Base-by-base conservation (phyloP, 2,329 filamentous ascomycete genomes). In the Aspergillus unguis region DNA sequence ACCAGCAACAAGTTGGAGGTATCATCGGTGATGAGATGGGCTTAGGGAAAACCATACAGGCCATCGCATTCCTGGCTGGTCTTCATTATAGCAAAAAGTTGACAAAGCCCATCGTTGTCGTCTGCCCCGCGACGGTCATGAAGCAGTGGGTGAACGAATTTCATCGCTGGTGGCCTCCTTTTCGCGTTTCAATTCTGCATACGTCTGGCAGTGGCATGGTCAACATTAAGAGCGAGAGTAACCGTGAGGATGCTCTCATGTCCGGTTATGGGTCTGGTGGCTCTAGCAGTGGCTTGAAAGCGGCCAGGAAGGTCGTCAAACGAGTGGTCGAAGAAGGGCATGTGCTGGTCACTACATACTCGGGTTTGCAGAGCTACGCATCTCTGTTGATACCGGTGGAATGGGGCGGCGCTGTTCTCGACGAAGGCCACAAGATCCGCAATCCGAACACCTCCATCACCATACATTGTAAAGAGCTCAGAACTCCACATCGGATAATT, bases 11-110 rank as follows among this genome's bases (percentile, higher is more conserved):
- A 55, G 91, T 96, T 4, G 94, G 94, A 26, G 94, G 94, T 2
- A 97, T 99, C 49, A 82, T 99, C 36, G 94, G 92, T 5, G 94
- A 99, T 65, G 94, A 99, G 71, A 99, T 99, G 94, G 94, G 95
- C 1, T 76, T 99, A n/a, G 94, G 94, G 3, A 99, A 99, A 74
- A 99, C 94, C 1, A 87, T 89, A 27, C 86, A 89, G 65, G 79
- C 85, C 42, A 88, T 89, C 46, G 85, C 90, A 0, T 95, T 95
- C 62, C 78, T 99, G 44, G 92, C 94, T 2, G 90, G 90, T 2
- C 75, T 99, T 6, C 94, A 99, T 68, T 92, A 96, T 71, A 97
- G 91, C 72, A 88, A 87, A 61, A 88, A 85, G 64, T 81, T 97
- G 25, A 83, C 81, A 25, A 90, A 90, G 54, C 94, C 94, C 0